A percentile compares a stretch with the other conserved stretches of the same genome.
Evolutionary conservation across 768 basidiomycete genomes (phyloP).

Genomic region (Royoungia palumana): DNA sequence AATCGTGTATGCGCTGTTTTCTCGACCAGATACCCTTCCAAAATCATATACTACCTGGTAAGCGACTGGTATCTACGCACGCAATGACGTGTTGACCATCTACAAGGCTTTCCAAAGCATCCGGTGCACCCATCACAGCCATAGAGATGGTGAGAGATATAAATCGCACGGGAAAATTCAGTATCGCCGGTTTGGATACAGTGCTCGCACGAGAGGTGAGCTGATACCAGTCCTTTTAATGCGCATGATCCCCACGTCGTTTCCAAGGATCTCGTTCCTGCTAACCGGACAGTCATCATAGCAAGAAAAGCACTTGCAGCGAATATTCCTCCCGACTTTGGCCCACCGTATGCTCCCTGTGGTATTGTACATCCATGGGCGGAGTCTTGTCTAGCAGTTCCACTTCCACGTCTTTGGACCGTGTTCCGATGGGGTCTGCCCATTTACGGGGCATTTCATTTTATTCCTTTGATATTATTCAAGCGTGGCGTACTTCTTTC

Average conservation of each 20-base stretch:
- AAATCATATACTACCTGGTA: conserved; percentile 73
- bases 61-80: conserved; percentile 8
- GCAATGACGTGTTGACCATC: neutral
- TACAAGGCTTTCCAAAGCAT: conserved; percentile 69
- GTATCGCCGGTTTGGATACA: conserved; percentile 54
- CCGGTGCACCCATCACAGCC: conserved; percentile 56
- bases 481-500: conserved; percentile 63
- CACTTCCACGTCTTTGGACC: conserved; percentile 59
- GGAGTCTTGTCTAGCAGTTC: conserved; percentile 47
- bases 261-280: conserved; percentile 50
- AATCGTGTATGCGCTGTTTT: conserved; percentile 76
- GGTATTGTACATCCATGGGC: conserved; percentile 74
- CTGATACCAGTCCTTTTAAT: neutral
- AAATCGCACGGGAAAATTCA: conserved; percentile 54
- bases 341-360: conserved; percentile 57
- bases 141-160: conserved; percentile 60
- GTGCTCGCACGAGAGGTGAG: conserved; percentile 49
- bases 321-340: conserved; percentile 39
- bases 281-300: conserved; percentile 49
- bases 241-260: neutral
- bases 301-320: conserved; percentile 38
- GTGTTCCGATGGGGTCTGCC: conserved; percentile 85
- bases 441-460: conserved; percentile 85
- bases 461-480: conserved; percentile 84
- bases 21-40: conserved; percentile 84